These are phyloP conservation scores for Asterochloris erici DNA, from an alignment of 139 green algal genomes.

Conservation along the genomic window DNA sequence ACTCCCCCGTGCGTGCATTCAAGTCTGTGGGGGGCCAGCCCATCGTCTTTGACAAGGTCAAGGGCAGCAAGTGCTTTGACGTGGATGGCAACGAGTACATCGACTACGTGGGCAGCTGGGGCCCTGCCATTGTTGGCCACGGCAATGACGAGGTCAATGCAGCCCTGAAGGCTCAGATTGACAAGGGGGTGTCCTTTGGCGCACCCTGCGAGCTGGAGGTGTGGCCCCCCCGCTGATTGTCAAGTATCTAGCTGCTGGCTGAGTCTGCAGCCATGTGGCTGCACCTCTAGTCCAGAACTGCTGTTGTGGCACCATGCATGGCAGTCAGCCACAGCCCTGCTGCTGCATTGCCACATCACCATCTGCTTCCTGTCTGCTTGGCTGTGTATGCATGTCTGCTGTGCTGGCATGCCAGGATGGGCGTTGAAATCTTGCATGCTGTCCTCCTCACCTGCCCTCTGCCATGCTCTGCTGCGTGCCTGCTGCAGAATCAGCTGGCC, in stretches of 20 bases:
- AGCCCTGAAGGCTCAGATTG: conserved; percentile 82
- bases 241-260: background rate
- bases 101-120: conserved; percentile 98
- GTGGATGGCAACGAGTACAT: conserved; percentile 90
- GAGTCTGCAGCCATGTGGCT: background rate
- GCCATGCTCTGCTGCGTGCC: background rate
- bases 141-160: conserved; percentile 95
- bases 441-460: background rate
- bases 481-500: conserved; percentile 86
- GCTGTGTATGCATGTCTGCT: too few species aligned
- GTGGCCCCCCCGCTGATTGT: conserved; percentile 3
- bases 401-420: background rate
- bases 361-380: too few species aligned
- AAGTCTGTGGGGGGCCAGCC: conserved; percentile 94
- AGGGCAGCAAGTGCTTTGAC: conserved; percentile 90
- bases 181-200: conserved; percentile 97
- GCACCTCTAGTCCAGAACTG: background rate
- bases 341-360: background rate
- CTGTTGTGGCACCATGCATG: background rate
- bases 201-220: conserved; percentile 95
- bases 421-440: background rate
- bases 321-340: background rate
- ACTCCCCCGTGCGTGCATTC: conserved; percentile 97
- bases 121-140: conserved; percentile 93
- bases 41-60: conserved; percentile 97